A percentile compares a stretch with the other conserved stretches of the same genome.
phyloP scores from a whole-genome alignment of 768 basidiomycete species.

The Tricholoma sp. region DNA sequence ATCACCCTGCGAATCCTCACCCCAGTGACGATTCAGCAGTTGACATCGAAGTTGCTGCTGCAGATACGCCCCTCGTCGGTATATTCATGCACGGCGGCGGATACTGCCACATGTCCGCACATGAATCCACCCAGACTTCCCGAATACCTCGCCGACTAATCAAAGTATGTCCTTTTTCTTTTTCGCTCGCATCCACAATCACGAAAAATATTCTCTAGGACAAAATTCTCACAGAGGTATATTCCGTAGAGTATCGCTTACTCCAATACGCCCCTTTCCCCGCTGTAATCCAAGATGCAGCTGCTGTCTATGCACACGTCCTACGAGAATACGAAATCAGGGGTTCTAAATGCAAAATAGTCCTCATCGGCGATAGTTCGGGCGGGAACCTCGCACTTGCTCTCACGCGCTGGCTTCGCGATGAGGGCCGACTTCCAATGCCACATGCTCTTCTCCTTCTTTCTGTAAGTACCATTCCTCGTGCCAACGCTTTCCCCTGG shows the following conservation, averaged over 20 bases:
- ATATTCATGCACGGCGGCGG: constrained; percentile 53
- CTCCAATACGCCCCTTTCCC: constrained; percentile 50
- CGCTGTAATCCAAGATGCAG: constrained; percentile 48
- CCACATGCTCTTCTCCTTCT: constrained; percentile 44
- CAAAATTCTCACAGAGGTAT: constrained; percentile 30
- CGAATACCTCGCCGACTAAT: constrained; percentile 43
- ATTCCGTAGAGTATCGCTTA: constrained; percentile 47
- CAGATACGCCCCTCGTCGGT: constrained; percentile 33
- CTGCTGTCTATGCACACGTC: constrained; percentile 46
- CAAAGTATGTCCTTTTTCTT: constrained; percentile 19
- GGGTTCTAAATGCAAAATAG: constrained; percentile 28
- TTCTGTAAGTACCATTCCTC: constrained; percentile 25
- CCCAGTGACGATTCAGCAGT: background rate
- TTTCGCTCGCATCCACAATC: background rate
- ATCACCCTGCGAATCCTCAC: background rate
- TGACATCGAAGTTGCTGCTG: constrained; percentile 21
- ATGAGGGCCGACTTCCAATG: constrained; percentile 39
- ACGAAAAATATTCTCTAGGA: constrained; percentile 15
- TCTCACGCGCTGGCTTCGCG: constrained; percentile 48
- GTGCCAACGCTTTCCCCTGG: background rate
- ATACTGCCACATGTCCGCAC: constrained; percentile 54
- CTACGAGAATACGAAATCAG: constrained; percentile 25
- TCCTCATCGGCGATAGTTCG: constrained; percentile 51
- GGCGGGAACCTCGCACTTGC: constrained; percentile 50
- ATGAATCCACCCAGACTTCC: constrained; percentile 42